These are phyloP conservation scores for Elaeagnus macrophylla DNA, from an alignment of 306 rosid genomes.

Conservation along the genomic window DNA sequence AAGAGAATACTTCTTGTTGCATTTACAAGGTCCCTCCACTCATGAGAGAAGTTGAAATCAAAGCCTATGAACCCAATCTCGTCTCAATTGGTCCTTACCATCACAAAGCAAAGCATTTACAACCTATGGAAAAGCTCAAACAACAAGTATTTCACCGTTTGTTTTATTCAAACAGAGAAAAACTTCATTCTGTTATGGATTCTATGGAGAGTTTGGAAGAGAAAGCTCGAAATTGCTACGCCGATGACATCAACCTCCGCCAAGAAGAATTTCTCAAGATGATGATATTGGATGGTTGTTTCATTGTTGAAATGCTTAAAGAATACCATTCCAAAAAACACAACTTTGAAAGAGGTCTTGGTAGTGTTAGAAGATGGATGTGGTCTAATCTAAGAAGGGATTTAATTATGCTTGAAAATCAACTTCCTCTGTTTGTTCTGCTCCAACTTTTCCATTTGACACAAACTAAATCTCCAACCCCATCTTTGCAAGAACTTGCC, in stretches of 20 bases:
- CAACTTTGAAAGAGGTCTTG: neutral
- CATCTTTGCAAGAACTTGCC: slow-evolving; percentile 16
- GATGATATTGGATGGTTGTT: slow-evolving; percentile 34
- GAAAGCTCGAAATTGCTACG: slow-evolving; percentile 18
- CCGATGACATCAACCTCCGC: slow-evolving; percentile 12
- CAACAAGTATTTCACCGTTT: slow-evolving; percentile 14
- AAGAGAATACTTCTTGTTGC: slow-evolving; percentile 1
- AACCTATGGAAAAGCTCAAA: slow-evolving; percentile 12
- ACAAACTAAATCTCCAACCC: neutral
- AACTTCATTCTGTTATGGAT: slow-evolving; percentile 13
- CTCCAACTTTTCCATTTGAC: slow-evolving; percentile 22
- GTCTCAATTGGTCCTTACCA: slow-evolving; percentile 21
- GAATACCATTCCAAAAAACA: neutral
- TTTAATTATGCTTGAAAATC: slow-evolving; percentile 42
- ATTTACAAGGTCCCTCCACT: slow-evolving; percentile 16
- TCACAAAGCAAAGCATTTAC: neutral
- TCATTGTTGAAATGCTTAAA: slow-evolving; percentile 27
- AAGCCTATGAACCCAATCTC: neutral
- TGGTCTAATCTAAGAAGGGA: slow-evolving; percentile 26
- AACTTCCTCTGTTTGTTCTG: slow-evolving; percentile 34
- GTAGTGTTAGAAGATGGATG: slow-evolving; percentile 30
- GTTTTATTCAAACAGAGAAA: slow-evolving; percentile 2
- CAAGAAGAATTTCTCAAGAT: slow-evolving; percentile 26
- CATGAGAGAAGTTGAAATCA: neutral
- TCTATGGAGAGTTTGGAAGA: slow-evolving; percentile 17